Conservation (phyloP, 129 eudicot genomes). For the Chrysanthemum seticuspe region DNA sequence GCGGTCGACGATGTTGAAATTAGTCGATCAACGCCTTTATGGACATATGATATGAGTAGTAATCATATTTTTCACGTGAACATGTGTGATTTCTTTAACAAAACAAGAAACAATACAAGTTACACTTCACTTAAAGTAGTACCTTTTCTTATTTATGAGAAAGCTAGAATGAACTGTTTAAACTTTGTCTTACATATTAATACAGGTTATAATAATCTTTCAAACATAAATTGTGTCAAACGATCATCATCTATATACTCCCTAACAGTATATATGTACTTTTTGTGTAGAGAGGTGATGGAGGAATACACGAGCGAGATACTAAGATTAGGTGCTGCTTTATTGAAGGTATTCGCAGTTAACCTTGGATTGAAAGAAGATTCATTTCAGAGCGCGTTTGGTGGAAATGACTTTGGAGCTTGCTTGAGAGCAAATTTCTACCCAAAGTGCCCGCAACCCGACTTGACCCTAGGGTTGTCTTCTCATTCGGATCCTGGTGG, state of each 20-base stretch:
- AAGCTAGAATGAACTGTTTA: too few species aligned
- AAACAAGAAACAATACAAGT: too few species aligned
- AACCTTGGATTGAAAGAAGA: constrained; percentile 60
- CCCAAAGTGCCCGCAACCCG: constrained; percentile 91
- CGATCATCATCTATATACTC: not conserved
- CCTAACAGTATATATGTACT: not conserved
- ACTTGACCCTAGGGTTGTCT: constrained; percentile 70
- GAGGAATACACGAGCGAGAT: constrained; percentile 58
- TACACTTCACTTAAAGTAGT: too few species aligned
- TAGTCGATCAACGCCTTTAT: too few species aligned
- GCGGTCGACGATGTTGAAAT: too few species aligned
- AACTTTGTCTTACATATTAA: too few species aligned
- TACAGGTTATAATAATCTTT: not conserved
- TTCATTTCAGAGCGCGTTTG: constrained; percentile 61
- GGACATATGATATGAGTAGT: too few species aligned
- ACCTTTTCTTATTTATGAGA: too few species aligned
- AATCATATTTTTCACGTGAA: too few species aligned
- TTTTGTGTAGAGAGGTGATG: constrained; percentile 55
- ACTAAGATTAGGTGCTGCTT: constrained; percentile 48
- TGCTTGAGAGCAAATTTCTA: constrained; percentile 76
- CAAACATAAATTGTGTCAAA: not conserved
- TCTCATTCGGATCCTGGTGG: constrained; percentile 96
- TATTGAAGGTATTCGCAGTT: constrained; percentile 48
- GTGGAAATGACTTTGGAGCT: constrained; percentile 69
- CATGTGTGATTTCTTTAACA: too few species aligned